These are phyloP conservation scores for Penicillium sp. DNA, from an alignment of 2,329 filamentous ascomycete genomes.

Conservation along the genomic window DNA sequence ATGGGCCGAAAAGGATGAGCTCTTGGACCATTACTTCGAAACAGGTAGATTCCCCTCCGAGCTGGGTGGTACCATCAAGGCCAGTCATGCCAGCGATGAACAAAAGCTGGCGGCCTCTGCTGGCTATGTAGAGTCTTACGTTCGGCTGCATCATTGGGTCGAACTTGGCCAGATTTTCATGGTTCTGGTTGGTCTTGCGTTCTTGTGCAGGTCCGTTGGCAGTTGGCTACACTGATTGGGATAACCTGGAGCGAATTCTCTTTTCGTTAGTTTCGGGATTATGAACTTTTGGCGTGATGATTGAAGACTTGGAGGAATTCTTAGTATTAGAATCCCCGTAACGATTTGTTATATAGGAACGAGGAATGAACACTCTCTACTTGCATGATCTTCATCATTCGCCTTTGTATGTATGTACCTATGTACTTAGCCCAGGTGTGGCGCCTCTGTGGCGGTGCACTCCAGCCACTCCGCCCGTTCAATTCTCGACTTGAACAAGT, in stretches of 20 bases:
- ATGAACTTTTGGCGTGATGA: constrained; percentile 3
- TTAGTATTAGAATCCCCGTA: not conserved
- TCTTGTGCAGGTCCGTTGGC: constrained; percentile 32
- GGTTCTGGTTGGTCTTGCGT: constrained; percentile 36
- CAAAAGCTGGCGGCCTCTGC: constrained; percentile 34
- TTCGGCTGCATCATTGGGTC: constrained; percentile 43
- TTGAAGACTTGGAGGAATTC: not conserved
- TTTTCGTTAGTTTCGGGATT: not conserved
- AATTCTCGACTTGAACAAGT: constrained; percentile 16
- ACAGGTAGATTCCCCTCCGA: constrained; percentile 78
- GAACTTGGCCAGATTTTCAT: constrained; percentile 47
- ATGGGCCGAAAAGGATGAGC: constrained; percentile 88
- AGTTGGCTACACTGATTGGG: constrained; percentile 13
- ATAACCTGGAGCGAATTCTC: too few relatives aligned
- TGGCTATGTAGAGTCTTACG: constrained; percentile 46
- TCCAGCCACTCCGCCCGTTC: constrained; percentile 23
- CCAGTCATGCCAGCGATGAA: constrained; percentile 37
- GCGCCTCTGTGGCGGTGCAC: constrained; percentile 30
- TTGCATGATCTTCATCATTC: too few relatives aligned
- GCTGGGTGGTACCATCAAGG: constrained; percentile 51
- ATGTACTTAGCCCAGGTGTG: constrained; percentile 9
- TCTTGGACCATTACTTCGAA: constrained; percentile 77
- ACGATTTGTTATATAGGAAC: not conserved
- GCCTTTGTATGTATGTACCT: too few relatives aligned
- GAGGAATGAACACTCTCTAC: too few relatives aligned